Conservation (phyloP, 1,284 basidiomycete genomes). For the Fomitopsis pinicola region DNA sequence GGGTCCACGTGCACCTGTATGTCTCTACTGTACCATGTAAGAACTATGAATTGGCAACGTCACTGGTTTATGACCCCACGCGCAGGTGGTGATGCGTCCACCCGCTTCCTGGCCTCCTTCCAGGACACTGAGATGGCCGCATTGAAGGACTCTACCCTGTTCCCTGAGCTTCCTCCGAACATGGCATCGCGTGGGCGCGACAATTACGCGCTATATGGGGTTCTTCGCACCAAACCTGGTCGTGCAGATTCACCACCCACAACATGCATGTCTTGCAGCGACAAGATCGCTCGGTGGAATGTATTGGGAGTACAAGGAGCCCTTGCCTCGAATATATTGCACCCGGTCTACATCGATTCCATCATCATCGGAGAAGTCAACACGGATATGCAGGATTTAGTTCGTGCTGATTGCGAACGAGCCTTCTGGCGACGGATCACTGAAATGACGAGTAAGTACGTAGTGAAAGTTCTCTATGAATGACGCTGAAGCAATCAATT, state of each 20-base stretch:
- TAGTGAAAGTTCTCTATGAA: not conserved
- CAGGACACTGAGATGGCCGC: constrained; percentile 70
- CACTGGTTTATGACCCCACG: constrained; percentile 4
- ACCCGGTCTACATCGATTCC: constrained; percentile 59
- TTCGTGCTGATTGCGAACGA: constrained; percentile 54
- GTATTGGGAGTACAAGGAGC: constrained; percentile 85
- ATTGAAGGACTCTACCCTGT: constrained; percentile 50
- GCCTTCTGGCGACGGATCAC: constrained; percentile 53
- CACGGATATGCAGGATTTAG: constrained; percentile 30
- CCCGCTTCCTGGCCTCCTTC: constrained; percentile 62
- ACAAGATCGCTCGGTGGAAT: constrained; percentile 85
- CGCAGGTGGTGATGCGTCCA: constrained; percentile 85
- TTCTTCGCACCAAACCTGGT: constrained; percentile 87
- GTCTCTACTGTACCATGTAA: constrained; percentile 89
- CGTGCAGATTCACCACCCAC: constrained; percentile 82
- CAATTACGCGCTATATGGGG: constrained; percentile 69
- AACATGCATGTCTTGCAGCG: constrained; percentile 83
- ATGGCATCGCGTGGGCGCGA: constrained; percentile 69
- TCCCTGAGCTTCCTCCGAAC: constrained; percentile 31
- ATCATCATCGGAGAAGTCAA: constrained; percentile 74
- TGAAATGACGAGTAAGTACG: constrained; percentile 30
- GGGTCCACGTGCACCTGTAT: constrained; percentile 66
- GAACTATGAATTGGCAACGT: constrained; percentile 19
- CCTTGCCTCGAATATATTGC: constrained; percentile 52
- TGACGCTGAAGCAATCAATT: not conserved